Percentiles rank a stretch among this genome's conserved stretches.
These are phyloP conservation scores for Trametes polyzona DNA, from an alignment of 1,284 basidiomycete species.

Conservation along the genomic window DNA sequence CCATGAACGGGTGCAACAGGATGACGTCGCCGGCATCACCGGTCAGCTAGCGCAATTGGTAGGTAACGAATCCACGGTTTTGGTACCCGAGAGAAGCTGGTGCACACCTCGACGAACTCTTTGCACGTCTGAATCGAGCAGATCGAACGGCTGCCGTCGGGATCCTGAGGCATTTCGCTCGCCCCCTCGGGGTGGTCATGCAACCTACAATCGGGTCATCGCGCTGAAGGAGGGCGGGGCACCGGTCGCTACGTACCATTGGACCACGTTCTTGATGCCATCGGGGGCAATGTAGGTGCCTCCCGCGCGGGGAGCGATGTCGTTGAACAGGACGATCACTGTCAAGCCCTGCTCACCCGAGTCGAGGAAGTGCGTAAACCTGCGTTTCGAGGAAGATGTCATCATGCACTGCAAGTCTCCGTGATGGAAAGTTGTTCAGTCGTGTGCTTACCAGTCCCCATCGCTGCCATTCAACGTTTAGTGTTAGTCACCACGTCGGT, in stretches of 20 bases:
- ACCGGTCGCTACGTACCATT: conserved; percentile 31
- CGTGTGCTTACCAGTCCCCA: conserved; percentile 35
- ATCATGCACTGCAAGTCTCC: too few relatives aligned
- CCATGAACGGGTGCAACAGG: conserved; percentile 44
- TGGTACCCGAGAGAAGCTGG: neutral
- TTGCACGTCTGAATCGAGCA: conserved; percentile 34
- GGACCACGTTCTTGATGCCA: conserved; percentile 39
- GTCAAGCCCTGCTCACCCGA: conserved; percentile 43
- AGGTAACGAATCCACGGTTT: neutral
- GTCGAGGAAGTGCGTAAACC: conserved; percentile 43
- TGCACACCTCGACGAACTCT: conserved; percentile 36
- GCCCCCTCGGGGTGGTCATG: conserved; percentile 37
- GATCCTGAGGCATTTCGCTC: conserved; percentile 29
- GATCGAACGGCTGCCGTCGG: conserved; percentile 32
- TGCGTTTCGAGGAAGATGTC: neutral
- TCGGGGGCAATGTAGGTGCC: conserved; percentile 42
- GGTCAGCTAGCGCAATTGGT: conserved; percentile 29
- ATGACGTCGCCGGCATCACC: conserved; percentile 44
- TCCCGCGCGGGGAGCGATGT: conserved; percentile 38
- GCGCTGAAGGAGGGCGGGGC: too few relatives aligned
- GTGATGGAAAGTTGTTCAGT: neutral
- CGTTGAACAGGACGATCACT: conserved; percentile 41
- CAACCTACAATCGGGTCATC: conserved; percentile 19
- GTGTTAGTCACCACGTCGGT: neutral
- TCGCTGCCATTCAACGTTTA: conserved; percentile 27